Evolutionary conservation across 2,329 filamentous ascomycete species (phyloP), one percentile per base, ranked within the genome.

Genomic region (Alternaria consortialis): DNA sequence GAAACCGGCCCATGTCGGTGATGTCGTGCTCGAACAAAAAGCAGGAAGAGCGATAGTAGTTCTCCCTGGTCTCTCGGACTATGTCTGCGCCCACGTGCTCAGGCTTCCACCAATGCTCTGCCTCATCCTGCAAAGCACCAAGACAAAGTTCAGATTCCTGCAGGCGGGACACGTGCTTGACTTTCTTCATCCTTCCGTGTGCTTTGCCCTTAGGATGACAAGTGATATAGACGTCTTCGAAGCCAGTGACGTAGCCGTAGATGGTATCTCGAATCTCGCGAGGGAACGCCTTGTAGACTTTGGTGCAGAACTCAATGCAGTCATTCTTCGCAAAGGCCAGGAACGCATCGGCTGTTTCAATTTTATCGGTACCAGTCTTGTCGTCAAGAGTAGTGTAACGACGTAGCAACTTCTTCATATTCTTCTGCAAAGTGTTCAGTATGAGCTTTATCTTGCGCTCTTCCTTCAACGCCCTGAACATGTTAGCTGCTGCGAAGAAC

Each of bases 211-310:
- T 20, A 20, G 20, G 20, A 20, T 20, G 20, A 20, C 20, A 20
- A 20, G 20, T 20, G 20, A 20, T 20, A 20, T 20, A 20, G 36
- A 37, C 31, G 6, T 46, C n/a, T 1, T 46, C 15, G 15, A 11
- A 20, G 17, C 31, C 3, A 8, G 44, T 44, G 20, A 56, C 27
- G 27, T 46, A 56, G 20, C 20, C 9, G 37, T 62, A 62, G 17
- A 62, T 62, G 6, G 17, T 47, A 12, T 62, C 60, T 11, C 50
- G 34, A 4, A 62, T 27, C 29, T 62, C 60, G 17, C 60, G 59
- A 2, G 58, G 56, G 11, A 62, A 47, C 0, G 15, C 13, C 9
- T 25, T 11, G 8, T 37, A 13, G 13, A 62, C n/a, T 1, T 37
- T 23, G 3, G 34, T 31, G 31, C 58, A 64, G 5, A 64, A 11